A percentile compares a stretch with the other conserved stretches of the same genome.
These are phyloP conservation scores for Tulasnella sp. DNA, from an alignment of 768 basidiomycete species.

Conservation along the genomic window DNA sequence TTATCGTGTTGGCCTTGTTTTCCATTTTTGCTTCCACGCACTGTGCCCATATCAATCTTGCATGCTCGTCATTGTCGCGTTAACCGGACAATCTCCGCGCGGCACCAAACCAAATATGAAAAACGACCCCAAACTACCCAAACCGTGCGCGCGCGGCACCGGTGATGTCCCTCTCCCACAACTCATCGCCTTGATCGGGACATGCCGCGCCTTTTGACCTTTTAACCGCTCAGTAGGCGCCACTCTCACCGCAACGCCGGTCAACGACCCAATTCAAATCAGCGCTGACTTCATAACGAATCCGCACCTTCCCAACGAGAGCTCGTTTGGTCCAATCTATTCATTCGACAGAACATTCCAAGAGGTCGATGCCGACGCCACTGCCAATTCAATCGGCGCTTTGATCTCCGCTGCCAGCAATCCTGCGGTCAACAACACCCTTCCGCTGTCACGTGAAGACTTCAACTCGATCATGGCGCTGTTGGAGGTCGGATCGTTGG, in stretches of 20 bases:
- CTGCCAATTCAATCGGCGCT: background rate
- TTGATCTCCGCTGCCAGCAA: background rate
- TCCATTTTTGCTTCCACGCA: background rate
- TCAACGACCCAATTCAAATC: background rate
- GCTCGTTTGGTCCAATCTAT: constrained; percentile 9
- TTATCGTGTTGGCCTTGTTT: background rate
- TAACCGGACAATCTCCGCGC: background rate
- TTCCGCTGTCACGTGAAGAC: background rate
- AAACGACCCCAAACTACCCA: background rate
- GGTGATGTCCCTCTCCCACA: background rate
- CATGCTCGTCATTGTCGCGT: background rate
- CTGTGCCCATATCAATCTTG: background rate
- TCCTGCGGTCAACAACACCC: background rate
- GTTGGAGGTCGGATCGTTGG: background rate
- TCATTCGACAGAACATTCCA: constrained; percentile 1
- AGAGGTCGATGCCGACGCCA: background rate
- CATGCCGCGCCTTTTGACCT: background rate
- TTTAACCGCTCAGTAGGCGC: background rate
- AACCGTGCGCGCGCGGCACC: background rate
- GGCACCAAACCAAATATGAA: background rate
- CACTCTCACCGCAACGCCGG: background rate
- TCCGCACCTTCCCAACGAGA: background rate
- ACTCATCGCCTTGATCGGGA: background rate
- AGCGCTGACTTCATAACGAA: background rate
- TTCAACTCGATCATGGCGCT: background rate